These are phyloP conservation scores for Calcarisporium arbuscula DNA, from an alignment of 2,329 filamentous ascomycete genomes.

Conservation along the genomic window DNA sequence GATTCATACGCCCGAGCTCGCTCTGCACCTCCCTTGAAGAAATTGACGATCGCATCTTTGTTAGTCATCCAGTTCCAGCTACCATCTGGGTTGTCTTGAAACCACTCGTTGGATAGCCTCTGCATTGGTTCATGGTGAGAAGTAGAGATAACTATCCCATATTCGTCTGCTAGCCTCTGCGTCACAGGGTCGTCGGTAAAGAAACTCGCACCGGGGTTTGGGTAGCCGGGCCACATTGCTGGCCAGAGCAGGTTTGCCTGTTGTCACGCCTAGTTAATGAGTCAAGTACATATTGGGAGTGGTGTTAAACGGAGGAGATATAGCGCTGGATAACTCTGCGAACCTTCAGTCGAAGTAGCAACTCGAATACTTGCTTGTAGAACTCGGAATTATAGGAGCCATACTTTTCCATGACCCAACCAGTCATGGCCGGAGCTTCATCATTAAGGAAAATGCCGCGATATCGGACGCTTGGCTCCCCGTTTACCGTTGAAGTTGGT, in stretches of 20 bases:
- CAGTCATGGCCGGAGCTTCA: constrained; percentile 36
- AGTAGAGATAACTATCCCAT: constrained; percentile 58
- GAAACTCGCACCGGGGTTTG: constrained; percentile 47
- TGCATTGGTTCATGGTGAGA: constrained; percentile 63
- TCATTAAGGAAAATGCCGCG: constrained; percentile 59
- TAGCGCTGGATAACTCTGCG: too few relatives aligned
- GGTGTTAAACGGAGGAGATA: too few relatives aligned
- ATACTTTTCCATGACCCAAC: constrained; percentile 47
- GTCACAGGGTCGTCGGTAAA: constrained; percentile 55
- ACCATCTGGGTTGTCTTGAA: constrained; percentile 33
- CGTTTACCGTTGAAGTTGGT: constrained; percentile 20
- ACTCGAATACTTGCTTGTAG: constrained; percentile 57
- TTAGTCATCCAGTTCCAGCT: constrained; percentile 57
- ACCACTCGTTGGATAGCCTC: constrained; percentile 46
- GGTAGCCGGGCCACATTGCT: constrained; percentile 53
- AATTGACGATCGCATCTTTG: constrained; percentile 45
- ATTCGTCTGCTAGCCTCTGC: constrained; percentile 53
- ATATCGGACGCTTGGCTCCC: constrained; percentile 51
- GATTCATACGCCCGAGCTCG: constrained; percentile 51
- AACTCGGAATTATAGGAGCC: constrained; percentile 47
- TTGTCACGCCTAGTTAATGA: too few relatives aligned
- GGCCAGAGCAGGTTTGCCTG: constrained; percentile 64
- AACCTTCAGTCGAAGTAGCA: constrained; percentile 51
- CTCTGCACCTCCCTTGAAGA: constrained; percentile 49
- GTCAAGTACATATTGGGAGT: constrained; percentile 1